Percentiles rank a stretch among this genome's conserved stretches.
Evolutionary conservation across 352 stramenopile species (phyloP).

Genomic region (Phytophthora lateralis): DNA sequence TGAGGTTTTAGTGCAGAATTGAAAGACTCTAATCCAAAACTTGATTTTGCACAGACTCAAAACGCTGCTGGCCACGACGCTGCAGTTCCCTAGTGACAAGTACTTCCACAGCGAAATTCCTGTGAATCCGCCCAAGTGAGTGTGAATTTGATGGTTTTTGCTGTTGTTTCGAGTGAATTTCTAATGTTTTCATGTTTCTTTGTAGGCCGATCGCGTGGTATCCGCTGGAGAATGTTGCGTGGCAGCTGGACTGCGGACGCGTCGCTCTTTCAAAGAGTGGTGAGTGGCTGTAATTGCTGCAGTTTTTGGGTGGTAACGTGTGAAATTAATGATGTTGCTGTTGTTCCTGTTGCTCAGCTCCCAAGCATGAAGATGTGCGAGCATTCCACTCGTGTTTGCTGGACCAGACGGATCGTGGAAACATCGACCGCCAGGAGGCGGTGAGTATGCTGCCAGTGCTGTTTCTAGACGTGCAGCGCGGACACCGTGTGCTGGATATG

Average conservation of each 20-base stretch:
- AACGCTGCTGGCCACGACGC: constrained; percentile 44
- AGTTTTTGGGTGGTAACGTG: not conserved
- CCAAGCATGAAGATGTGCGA: constrained; percentile 83
- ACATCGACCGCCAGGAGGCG: constrained; percentile 97
- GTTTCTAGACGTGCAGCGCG: constrained; percentile 92
- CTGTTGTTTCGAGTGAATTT: not conserved
- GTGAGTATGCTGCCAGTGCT: constrained; percentile 99
- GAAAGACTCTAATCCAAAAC: not conserved
- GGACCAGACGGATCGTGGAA: constrained; percentile 90
- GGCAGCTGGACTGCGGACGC: constrained; percentile 84
- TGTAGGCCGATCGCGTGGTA: constrained; percentile 78
- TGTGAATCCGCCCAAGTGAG: constrained; percentile 70
- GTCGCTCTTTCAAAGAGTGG: constrained; percentile 82
- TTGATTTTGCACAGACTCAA: constrained; percentile 44
- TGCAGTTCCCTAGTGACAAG: constrained; percentile 64
- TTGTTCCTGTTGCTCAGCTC: constrained; percentile 39
- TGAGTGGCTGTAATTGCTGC: constrained; percentile 23
- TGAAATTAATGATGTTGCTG: constrained; percentile 2
- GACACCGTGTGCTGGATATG: constrained; percentile 87
- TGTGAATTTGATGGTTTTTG: not conserved
- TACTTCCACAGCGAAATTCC: constrained; percentile 58
- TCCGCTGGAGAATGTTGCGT: constrained; percentile 75
- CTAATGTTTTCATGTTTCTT: constrained; percentile 8
- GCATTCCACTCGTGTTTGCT: constrained; percentile 94
- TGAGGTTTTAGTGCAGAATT: not conserved